A percentile compares a stretch with the other conserved stretches of the same genome.
These are phyloP conservation scores for Metschnikowia sp. DNA, from an alignment of 805 yeast species.

Conservation along the genomic window DNA sequence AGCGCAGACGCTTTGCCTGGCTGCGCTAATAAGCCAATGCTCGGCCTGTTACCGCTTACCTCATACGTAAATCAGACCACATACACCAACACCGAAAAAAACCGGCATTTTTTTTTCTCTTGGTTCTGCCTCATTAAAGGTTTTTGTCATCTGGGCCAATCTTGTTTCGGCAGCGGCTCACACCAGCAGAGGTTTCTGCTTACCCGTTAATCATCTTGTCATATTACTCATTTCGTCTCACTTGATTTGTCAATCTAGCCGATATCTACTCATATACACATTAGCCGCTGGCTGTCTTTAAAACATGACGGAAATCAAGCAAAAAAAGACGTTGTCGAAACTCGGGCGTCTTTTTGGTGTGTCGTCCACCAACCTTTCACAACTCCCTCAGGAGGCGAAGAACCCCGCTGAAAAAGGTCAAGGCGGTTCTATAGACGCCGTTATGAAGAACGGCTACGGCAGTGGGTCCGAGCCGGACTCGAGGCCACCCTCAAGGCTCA, in stretches of 20 bases:
- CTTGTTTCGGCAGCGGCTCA: neutral
- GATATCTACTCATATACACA: neutral
- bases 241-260: neutral
- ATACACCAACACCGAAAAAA: neutral
- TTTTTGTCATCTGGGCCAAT: neutral
- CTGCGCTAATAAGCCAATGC: neutral
- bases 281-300: neutral
- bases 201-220: no score
- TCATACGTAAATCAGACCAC: neutral
- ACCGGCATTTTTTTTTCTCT: neutral
- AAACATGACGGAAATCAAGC: conserved; percentile 22
- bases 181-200: neutral
- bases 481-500: conserved; percentile 4
- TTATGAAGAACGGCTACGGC: conserved; percentile 1
- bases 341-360: conserved; percentile 27
- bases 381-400: conserved; percentile 8
- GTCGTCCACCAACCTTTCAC: conserved; percentile 19
- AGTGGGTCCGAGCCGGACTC: conserved; percentile 3
- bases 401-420: neutral
- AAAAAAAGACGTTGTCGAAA: conserved; percentile 22
- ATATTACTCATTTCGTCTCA: neutral
- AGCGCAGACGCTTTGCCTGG: conserved; percentile 1
- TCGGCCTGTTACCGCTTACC: conserved; percentile 1
- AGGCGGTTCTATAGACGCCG: conserved; percentile 1
- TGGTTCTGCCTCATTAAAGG: neutral